A percentile compares a stretch with the other conserved stretches of the same genome.
Evolutionary conservation across 768 basidiomycete genomes (phyloP).

Genomic region (Leccinum longicurvipes): DNA sequence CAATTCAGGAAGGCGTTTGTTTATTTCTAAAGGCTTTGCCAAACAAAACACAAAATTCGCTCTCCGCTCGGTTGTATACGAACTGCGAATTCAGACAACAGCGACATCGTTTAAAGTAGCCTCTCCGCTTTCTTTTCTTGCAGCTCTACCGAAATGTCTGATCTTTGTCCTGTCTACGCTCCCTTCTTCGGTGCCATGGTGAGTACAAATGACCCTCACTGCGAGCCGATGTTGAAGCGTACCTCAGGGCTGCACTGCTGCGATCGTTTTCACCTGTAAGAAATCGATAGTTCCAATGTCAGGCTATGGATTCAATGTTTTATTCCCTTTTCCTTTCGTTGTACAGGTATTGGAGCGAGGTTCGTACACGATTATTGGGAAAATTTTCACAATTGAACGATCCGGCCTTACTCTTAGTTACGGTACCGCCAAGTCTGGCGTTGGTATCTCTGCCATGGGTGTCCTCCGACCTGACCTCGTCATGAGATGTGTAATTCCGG

Average conservation of each 20-base stretch:
- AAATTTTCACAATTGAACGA: not conserved
- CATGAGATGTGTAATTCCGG: constrained; percentile 97
- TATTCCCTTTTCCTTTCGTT: not conserved
- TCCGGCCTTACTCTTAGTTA: constrained; percentile 79
- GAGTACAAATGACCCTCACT: constrained; percentile 25
- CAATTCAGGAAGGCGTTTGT: constrained; percentile 23
- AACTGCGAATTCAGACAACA: constrained; percentile 7
- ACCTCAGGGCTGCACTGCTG: constrained; percentile 85
- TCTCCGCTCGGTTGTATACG: constrained; percentile 26
- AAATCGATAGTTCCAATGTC: constrained; percentile 1
- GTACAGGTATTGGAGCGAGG: constrained; percentile 84
- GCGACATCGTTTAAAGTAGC: not conserved
- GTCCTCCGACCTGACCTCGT: constrained; percentile 94
- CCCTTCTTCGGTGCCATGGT: constrained; percentile 99
- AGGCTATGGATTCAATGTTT: not conserved
- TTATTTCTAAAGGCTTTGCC: constrained; percentile 29
- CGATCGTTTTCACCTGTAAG: constrained; percentile 98
- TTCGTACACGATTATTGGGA: constrained; percentile 31
- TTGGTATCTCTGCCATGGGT: constrained; percentile 96
- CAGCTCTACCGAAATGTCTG: constrained; percentile 49
- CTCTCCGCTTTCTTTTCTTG: not conserved
- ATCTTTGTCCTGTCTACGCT: constrained; percentile 90
- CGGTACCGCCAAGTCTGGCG: constrained; percentile 98
- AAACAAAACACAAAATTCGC: constrained; percentile 22
- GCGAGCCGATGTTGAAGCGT: constrained; percentile 7